Evolutionary conservation across 345 rosid genomes (phyloP), one percentile per base, ranked within the genome.

Genomic region (Isatis tinctoria): DNA sequence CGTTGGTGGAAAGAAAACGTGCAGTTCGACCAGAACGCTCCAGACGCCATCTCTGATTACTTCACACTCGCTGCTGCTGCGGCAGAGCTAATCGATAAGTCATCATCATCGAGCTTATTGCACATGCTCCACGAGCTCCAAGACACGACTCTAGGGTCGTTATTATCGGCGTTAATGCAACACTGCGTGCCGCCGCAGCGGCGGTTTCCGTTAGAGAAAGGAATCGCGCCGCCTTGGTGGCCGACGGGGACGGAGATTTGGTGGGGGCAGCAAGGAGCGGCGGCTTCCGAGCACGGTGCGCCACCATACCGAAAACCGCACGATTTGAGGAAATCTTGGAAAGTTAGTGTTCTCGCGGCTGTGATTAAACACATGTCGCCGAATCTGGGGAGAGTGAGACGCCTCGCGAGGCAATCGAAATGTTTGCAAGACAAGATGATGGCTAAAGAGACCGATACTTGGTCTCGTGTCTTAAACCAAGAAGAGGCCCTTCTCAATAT

Each of bases 171-270:
- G n/a, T 81, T 87, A 1, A 85, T 85, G 83, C 89, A 85, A 67
- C 90, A 82, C 60, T 87, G 89, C 24, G 27, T 36, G 12, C 92
- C 92, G 1, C 90, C 90, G 0, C 89, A 90, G 35, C 72, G 92
- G 70, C 73, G 82, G 56, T 85, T 87, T 65, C 90, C 92, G 0
- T 27, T 87, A 5, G 89, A 85, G 18, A 80, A 53, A 59, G 88
- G 89, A 0, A 48, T 85, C 17, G 80, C 87, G 1, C 96, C 90
- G 4, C 90, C 96, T 0, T 86, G 96, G 96, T 87, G 96, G 92
- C 90, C 92, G 0, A 82, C 80, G 0, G 87, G 92, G 48, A 32
- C 12, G 1, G 90, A 87, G 79, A 1, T 69, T 2, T 84, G 96
- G 96, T 86, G 92, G 96, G 90, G 86, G 14, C 74, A 87, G 54